These are phyloP conservation scores for Chloranthus sessilifolius DNA, from an alignment of 164 flowering plant genomes.

Conservation along the genomic window DNA sequence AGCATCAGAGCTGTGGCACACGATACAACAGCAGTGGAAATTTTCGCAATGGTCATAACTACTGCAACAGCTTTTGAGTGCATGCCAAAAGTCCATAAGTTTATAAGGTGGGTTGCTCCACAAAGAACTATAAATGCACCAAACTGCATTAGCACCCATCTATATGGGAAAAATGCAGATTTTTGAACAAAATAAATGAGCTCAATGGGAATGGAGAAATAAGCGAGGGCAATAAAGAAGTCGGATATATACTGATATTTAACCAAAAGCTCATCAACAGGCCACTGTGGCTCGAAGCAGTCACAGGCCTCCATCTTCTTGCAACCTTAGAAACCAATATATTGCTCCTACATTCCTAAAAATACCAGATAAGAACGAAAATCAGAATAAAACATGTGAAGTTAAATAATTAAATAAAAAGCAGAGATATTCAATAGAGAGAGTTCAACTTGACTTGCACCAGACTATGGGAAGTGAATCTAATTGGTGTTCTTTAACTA, in stretches of 20 bases:
- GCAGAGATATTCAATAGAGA: too few relatives aligned
- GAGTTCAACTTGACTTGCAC: too few relatives aligned
- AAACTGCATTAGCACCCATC: conserved; percentile 83
- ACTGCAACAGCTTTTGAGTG: conserved; percentile 58
- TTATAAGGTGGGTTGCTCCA: conserved; percentile 71
- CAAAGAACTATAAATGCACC: conserved; percentile 76
- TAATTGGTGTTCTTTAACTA: not conserved
- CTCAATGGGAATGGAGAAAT: conserved; percentile 71
- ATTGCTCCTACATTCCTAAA: conserved; percentile 20
- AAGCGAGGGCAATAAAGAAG: conserved; percentile 52
- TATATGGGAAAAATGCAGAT: conserved; percentile 62
- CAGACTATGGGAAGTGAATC: too few relatives aligned
- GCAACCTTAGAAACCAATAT: conserved; percentile 13
- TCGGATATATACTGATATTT: conserved; percentile 70
- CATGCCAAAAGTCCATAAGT: conserved; percentile 55
- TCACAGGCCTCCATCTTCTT: conserved; percentile 54
- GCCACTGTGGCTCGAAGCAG: conserved; percentile 51
- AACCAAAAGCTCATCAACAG: conserved; percentile 49
- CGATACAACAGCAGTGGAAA: conserved; percentile 57
- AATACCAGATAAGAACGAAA: conserved; percentile 7
- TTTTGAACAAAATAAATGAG: conserved; percentile 61
- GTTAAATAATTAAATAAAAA: not conserved
- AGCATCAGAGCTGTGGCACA: conserved; percentile 73
- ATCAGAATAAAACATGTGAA: too few relatives aligned
- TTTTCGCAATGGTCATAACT: conserved; percentile 58